Evolutionary conservation across 371 early-diverging fungal species (phyloP).

Genomic region (Choanephora cucurbitarum): DNA sequence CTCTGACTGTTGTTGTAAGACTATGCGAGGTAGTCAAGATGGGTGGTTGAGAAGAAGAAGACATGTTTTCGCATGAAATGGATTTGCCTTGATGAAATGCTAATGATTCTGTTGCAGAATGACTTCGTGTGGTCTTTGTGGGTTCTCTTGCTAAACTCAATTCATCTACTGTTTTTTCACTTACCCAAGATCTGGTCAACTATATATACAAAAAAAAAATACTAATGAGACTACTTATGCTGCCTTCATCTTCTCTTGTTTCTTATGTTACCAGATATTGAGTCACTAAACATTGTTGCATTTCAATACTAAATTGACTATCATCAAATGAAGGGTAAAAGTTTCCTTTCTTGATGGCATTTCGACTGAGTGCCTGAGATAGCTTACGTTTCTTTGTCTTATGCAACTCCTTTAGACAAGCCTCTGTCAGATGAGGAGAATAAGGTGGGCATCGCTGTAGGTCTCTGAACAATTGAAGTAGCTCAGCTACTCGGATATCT

Average conservation of each 20-base stretch:
- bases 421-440: slow-evolving; percentile 50
- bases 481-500: slow-evolving; percentile 53
- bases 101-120: slow-evolving; percentile 30
- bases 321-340: slow-evolving; percentile 19
- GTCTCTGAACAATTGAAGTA: slow-evolving; percentile 48
- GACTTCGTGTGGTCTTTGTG: slow-evolving; percentile 38
- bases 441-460: slow-evolving; percentile 65
- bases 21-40: slow-evolving; percentile 15
- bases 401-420: slow-evolving; percentile 51
- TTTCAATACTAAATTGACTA: slow-evolving; percentile 34
- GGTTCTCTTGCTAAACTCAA: slow-evolving; percentile 71
- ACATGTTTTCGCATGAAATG: slow-evolving; percentile 7
- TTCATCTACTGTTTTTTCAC: slow-evolving; percentile 78
- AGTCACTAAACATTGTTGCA: slow-evolving; percentile 57
- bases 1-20: slow-evolving; percentile 19
- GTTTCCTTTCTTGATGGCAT: slow-evolving; percentile 18
- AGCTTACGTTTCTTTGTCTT: slow-evolving; percentile 53
- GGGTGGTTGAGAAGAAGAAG: slow-evolving; percentile 1
- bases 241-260: neutral
- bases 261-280: slow-evolving; percentile 60
- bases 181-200: slow-evolving; percentile 54
- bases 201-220: slow-evolving; percentile 22
- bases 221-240: slow-evolving; percentile 1
- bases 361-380: slow-evolving; percentile 41
- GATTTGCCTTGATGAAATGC: neutral